Conservation (phyloP, 108 stramenopile species). For the Skeletonema grethae region DNA sequence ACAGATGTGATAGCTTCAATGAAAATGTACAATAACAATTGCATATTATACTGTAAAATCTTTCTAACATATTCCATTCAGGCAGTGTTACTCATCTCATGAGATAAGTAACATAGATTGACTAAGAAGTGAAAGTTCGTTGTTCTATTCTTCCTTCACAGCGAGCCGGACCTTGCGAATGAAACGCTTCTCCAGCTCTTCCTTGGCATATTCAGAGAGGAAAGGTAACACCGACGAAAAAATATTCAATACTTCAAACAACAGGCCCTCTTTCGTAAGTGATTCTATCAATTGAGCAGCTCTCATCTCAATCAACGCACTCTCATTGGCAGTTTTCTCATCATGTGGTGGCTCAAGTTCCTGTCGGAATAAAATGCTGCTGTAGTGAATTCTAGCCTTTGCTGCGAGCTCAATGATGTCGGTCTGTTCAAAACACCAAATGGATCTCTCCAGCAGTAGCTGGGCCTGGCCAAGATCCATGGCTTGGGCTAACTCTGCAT, state of each 20-base stretch:
- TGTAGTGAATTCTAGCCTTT: slow-evolving; percentile 44
- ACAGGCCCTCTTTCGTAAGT: slow-evolving; percentile 28
- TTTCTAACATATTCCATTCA: too few relatives aligned
- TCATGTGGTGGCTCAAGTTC: not conserved
- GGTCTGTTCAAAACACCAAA: slow-evolving; percentile 46
- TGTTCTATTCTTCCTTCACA: too few relatives aligned
- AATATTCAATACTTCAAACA: slow-evolving; percentile 4
- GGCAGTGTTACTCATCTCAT: too few relatives aligned
- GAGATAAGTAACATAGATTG: too few relatives aligned
- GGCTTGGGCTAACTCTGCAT: slow-evolving; percentile 40
- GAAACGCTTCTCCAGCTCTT: slow-evolving; percentile 9
- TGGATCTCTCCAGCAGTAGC: slow-evolving; percentile 29
- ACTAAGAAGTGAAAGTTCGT: too few relatives aligned
- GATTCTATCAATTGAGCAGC: slow-evolving; percentile 25
- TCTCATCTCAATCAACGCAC: slow-evolving; percentile 16
- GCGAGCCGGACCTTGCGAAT: not conserved
- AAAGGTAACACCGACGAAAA: not conserved
- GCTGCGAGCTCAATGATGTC: slow-evolving; percentile 12
- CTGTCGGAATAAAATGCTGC: slow-evolving; percentile 30
- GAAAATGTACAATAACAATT: too few relatives aligned
- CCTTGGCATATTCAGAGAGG: slow-evolving; percentile 12
- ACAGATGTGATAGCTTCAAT: too few relatives aligned
- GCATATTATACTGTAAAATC: too few relatives aligned
- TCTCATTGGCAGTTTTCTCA: not conserved
- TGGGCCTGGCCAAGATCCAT: slow-evolving; percentile 3